Evolutionary conservation across 1,139 yeast genomes (phyloP).

Genomic region (Kodamaea plutei): DNA sequence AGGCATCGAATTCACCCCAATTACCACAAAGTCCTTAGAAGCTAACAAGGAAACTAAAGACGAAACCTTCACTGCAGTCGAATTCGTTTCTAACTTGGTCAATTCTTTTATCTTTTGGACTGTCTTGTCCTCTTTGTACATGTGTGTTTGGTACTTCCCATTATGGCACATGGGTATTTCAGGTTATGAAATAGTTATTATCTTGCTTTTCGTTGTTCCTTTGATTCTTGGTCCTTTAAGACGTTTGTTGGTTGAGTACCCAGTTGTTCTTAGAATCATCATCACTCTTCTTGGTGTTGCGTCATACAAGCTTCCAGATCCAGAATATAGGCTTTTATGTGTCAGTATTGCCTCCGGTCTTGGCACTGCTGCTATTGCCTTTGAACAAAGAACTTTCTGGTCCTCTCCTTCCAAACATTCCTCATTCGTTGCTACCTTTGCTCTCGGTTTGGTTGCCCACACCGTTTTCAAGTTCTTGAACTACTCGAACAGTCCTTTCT

Average conservation of each 20-base stretch:
- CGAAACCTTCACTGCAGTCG: conserved; percentile 32
- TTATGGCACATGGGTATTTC: conserved; percentile 97
- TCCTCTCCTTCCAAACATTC: conserved; percentile 40
- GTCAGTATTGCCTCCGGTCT: conserved; percentile 67
- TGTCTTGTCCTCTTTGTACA: conserved; percentile 69
- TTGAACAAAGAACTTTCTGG: conserved; percentile 50
- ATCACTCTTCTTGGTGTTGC: conserved; percentile 72
- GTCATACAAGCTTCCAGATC: conserved; percentile 62
- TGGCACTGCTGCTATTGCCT: conserved; percentile 58
- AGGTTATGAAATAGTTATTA: conserved; percentile 78
- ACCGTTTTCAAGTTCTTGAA: conserved; percentile 70
- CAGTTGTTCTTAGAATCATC: conserved; percentile 48
- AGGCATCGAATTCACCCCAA: conserved; percentile 16
- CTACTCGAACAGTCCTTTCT: conserved; percentile 86
- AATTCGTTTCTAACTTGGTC: conserved; percentile 43
- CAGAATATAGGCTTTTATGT: conserved; percentile 62
- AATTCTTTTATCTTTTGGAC: conserved; percentile 84
- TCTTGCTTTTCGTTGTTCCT: conserved; percentile 53
- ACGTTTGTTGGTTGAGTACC: conserved; percentile 32
- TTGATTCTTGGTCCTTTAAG: conserved; percentile 50
- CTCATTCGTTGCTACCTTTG: conserved; percentile 58
- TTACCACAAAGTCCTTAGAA: conserved; percentile 3
- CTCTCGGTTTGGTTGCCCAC: conserved; percentile 69
- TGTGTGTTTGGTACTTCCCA: conserved; percentile 95
- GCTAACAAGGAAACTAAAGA: conserved; percentile 3